These are phyloP conservation scores for Aegilops longissima DNA, from an alignment of 176 grass and related monocot genomes.

Conservation along the genomic window DNA sequence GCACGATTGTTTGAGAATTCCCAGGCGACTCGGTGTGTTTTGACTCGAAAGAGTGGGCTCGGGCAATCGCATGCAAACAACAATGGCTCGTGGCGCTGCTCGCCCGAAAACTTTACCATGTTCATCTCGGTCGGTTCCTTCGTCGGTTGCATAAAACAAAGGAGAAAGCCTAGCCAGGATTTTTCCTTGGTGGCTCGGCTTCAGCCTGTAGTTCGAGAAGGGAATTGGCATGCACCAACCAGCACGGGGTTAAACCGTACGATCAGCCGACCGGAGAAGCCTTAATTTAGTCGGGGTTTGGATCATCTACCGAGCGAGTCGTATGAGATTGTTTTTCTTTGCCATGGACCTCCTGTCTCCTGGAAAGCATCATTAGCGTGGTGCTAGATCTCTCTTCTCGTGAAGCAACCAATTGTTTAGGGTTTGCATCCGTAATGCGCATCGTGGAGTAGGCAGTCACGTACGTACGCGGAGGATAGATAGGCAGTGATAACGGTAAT, in stretches of 20 bases:
- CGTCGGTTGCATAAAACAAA: slow-evolving; percentile 36
- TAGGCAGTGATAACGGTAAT: no score
- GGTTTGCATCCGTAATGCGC: not conserved
- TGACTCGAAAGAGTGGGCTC: slow-evolving; percentile 60
- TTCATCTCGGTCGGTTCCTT: not conserved
- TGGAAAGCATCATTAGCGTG: not conserved
- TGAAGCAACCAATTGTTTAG: slow-evolving; percentile 20
- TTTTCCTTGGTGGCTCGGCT: not conserved
- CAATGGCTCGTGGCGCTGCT: not conserved
- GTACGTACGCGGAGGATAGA: no score
- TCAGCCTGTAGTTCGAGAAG: not conserved
- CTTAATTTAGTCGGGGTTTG: slow-evolving; percentile 1
- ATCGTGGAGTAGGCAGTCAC: not conserved
- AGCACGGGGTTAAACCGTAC: not conserved
- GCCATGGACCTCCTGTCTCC: slow-evolving; percentile 30
- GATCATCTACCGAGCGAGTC: not conserved
- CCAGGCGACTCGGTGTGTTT: slow-evolving; percentile 61
- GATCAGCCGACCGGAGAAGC: slow-evolving; percentile 14
- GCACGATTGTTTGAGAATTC: slow-evolving; percentile 42
- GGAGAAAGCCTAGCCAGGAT: not conserved
- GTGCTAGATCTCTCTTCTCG: slow-evolving; percentile 26
- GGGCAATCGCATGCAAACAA: slow-evolving; percentile 47
- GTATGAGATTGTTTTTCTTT: not conserved
- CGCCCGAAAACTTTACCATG: not conserved
- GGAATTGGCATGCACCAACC: not conserved